Conservation (phyloP, 2,329 filamentous ascomycete species). For the Sporothrix variecibatus region DNA sequence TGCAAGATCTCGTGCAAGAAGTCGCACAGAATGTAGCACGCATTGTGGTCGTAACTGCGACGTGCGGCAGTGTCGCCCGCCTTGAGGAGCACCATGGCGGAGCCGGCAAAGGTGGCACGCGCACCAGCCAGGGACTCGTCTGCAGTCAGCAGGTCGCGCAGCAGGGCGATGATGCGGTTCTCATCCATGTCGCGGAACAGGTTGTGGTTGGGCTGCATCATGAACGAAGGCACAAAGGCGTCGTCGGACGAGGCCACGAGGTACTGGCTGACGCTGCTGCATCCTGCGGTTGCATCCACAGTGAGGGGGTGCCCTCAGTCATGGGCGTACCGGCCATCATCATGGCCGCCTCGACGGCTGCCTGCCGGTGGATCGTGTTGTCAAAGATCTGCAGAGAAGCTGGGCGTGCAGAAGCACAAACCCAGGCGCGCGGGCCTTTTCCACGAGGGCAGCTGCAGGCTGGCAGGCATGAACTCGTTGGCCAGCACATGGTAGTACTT, state of each 20-base stretch:
- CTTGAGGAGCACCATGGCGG: slow-evolving; percentile 73
- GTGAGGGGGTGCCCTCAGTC: slow-evolving; percentile 1
- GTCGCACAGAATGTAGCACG: slow-evolving; percentile 88
- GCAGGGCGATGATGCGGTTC: slow-evolving; percentile 77
- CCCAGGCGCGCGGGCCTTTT: slow-evolving; percentile 69
- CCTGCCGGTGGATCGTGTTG: slow-evolving; percentile 78
- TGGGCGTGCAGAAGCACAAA: slow-evolving; percentile 82
- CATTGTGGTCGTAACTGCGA: slow-evolving; percentile 81
- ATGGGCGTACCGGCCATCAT: slow-evolving; percentile 42
- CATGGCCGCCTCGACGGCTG: slow-evolving; percentile 50
- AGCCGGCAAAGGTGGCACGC: slow-evolving; percentile 72
- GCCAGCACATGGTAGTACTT: slow-evolving; percentile 83
- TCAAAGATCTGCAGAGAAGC: slow-evolving; percentile 78
- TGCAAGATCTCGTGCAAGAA: slow-evolving; percentile 80
- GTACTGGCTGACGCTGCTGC: slow-evolving; percentile 24
- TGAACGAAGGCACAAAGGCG: slow-evolving; percentile 52
- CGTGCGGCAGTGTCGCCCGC: slow-evolving; percentile 72
- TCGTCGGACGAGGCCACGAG: slow-evolving; percentile 39
- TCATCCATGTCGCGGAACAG: slow-evolving; percentile 81
- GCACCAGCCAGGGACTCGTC: slow-evolving; percentile 47
- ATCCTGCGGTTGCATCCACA: slow-evolving; percentile 25
- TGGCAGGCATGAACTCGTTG: slow-evolving; percentile 67
- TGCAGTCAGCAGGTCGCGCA: slow-evolving; percentile 74
- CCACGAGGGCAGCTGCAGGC: slow-evolving; percentile 51
- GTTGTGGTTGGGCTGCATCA: slow-evolving; percentile 59